Evolutionary conservation across 495 filamentous ascomycete species (phyloP).

Genomic region (Podospora conica): DNA sequence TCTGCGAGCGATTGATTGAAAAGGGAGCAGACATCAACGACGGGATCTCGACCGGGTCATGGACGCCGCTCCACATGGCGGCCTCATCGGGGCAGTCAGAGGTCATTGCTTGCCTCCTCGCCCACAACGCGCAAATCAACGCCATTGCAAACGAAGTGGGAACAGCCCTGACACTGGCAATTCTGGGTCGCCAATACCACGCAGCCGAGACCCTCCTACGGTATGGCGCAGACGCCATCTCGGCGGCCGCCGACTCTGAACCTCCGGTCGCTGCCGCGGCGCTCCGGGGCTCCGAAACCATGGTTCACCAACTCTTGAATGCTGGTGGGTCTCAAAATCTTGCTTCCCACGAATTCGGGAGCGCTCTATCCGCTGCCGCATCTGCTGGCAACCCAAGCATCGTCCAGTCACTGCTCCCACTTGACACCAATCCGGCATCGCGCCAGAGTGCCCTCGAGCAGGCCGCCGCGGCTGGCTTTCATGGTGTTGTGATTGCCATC

Average conservation of each 20-base stretch:
- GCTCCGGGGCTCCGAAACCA: slow-evolving; percentile 1
- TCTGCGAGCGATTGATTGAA: slow-evolving; percentile 5
- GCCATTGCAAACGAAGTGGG: slow-evolving; percentile 7
- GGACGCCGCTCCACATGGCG: slow-evolving; percentile 16
- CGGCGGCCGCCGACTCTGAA: neutral
- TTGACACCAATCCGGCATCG: slow-evolving; percentile 1
- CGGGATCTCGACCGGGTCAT: neutral
- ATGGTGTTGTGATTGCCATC: slow-evolving; percentile 3
- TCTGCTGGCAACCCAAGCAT: slow-evolving; percentile 9
- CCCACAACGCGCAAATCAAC: slow-evolving; percentile 3
- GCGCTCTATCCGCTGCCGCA: slow-evolving; percentile 7
- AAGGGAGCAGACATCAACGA: slow-evolving; percentile 7
- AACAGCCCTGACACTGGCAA: slow-evolving; percentile 7
- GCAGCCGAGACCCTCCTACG: slow-evolving; percentile 2
- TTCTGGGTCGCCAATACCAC: neutral
- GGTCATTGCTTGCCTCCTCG: slow-evolving; percentile 1
- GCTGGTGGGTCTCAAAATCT: neutral
- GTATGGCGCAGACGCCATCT: neutral
- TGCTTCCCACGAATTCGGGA: slow-evolving; percentile 1
- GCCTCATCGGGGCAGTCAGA: slow-evolving; percentile 6
- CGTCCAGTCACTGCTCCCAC: slow-evolving; percentile 3
- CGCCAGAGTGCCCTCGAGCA: slow-evolving; percentile 8
- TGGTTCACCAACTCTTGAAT: slow-evolving; percentile 7
- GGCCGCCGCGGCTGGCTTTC: slow-evolving; percentile 3
- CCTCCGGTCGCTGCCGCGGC: slow-evolving; percentile 8